Evolutionary conservation across 2,329 filamentous ascomycete genomes (phyloP).

Genomic region (Apiospora sp.): DNA sequence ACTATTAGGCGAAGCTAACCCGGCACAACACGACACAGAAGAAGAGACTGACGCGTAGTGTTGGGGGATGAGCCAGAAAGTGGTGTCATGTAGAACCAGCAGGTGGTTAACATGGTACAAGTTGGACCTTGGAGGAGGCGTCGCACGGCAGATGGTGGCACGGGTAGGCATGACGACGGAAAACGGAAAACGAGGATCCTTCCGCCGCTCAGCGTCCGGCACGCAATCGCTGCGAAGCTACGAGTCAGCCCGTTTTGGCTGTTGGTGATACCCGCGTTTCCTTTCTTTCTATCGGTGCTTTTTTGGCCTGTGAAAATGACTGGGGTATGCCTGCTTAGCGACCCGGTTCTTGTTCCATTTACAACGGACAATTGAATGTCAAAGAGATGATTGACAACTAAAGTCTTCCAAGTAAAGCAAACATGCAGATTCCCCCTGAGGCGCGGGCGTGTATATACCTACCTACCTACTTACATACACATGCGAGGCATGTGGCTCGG

Average conservation of each 20-base stretch:
- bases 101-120: conserved; percentile 14
- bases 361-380: not conserved
- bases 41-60: conserved; percentile 12
- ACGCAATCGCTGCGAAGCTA: not conserved
- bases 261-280: not conserved
- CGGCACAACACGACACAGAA: conserved; percentile 7
- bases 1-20: conserved; percentile 11
- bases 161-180: conserved; percentile 5
- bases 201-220: not conserved
- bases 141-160: conserved; percentile 20
- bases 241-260: not conserved
- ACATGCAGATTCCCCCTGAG: not conserved
- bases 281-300: conserved; percentile 14
- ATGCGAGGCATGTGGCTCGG: not conserved
- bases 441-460: no score
- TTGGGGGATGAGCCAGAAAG: not conserved
- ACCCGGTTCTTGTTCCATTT: not conserved
- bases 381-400: not conserved
- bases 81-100: conserved; percentile 22
- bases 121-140: not conserved
- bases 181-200: conserved; percentile 6
- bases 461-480: not conserved
- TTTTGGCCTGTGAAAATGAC: conserved; percentile 13
- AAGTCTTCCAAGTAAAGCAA: not conserved
- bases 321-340: not conserved